These are phyloP conservation scores for Monosporascus sp. DNA, from an alignment of 2,329 filamentous ascomycete genomes.

Conservation along the genomic window DNA sequence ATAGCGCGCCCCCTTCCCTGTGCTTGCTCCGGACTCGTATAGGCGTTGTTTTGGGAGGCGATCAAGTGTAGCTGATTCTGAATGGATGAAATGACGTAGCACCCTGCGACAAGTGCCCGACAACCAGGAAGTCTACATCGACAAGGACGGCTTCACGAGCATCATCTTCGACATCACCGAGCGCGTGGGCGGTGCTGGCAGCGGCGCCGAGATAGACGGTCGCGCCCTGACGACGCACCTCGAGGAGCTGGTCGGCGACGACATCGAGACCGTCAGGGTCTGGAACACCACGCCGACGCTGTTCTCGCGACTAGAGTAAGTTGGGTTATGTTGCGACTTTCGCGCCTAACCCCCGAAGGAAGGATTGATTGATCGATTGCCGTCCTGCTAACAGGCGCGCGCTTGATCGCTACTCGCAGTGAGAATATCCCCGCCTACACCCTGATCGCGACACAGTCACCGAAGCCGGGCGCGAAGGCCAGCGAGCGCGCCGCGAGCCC, in stretches of 20 bases:
- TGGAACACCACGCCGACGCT: constrained; percentile 59
- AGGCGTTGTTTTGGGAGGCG: not conserved
- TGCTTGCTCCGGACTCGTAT: constrained; percentile 4
- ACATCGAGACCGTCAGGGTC: constrained; percentile 58
- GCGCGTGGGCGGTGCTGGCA: constrained; percentile 57
- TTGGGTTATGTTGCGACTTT: constrained; percentile 4
- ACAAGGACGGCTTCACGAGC: constrained; percentile 74
- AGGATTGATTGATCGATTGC: not conserved
- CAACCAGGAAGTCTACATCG: constrained; percentile 90
- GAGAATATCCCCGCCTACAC: constrained; percentile 57
- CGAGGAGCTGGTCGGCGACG: constrained; percentile 61
- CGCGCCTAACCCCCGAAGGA: not conserved
- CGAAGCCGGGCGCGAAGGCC: constrained; percentile 31
- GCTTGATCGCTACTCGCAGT: constrained; percentile 23
- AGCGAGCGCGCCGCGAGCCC: constrained; percentile 29
- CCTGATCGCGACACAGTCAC: constrained; percentile 61
- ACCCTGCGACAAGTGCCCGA: constrained; percentile 71
- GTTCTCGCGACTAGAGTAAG: constrained; percentile 51
- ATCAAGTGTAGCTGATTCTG: constrained; percentile 1
- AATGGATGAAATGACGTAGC: constrained; percentile 34
- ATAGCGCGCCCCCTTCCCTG: not conserved
- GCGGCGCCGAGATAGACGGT: constrained; percentile 57
- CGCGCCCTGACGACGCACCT: constrained; percentile 64
- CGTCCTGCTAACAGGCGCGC: constrained; percentile 2
- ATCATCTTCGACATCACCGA: constrained; percentile 90